A percentile compares a stretch with the other conserved stretches of the same genome.
Evolutionary conservation across 1,284 basidiomycete species (phyloP).

Genomic region (Apiotrichum montevideense): DNA sequence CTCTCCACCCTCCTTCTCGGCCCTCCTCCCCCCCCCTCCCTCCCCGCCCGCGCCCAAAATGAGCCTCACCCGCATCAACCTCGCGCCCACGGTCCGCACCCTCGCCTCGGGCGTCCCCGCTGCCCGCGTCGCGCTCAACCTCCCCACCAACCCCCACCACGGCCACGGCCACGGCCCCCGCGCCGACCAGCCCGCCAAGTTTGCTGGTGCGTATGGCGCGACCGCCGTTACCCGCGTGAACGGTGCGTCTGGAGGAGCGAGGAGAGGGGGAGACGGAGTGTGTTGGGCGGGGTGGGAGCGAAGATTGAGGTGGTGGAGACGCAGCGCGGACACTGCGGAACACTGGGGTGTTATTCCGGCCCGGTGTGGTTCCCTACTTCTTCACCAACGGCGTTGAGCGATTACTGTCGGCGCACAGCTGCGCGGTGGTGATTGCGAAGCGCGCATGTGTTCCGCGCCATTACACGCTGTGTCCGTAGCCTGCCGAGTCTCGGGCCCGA

Average conservation of each 20-base stretch:
- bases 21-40: not conserved
- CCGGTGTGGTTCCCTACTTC: no score
- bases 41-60: constrained; percentile 15
- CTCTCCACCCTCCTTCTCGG: constrained; percentile 2
- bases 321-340: no score
- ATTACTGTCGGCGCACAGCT: no score
- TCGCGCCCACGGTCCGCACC: constrained; percentile 71
- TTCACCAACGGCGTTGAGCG: no score
- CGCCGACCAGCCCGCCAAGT: constrained; percentile 61
- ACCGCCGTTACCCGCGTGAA: constrained; percentile 59
- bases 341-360: no score
- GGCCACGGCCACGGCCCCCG: constrained; percentile 55
- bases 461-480: no score
- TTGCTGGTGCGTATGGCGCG: constrained; percentile 54
- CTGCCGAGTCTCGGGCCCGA: no score
- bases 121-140: constrained; percentile 90
- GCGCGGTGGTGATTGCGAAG: no score
- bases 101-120: constrained; percentile 87
- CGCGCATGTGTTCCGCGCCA: no score
- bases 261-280: not conserved
- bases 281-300: not conserved
- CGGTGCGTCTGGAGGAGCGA: constrained; percentile 54
- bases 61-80: constrained; percentile 53
- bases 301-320: not conserved
- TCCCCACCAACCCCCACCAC: constrained; percentile 59